Percentiles rank a stretch among this genome's conserved stretches.
phyloP scores from a whole-genome alignment of 305 asterid species.

The Fraxinus floribunda region DNA sequence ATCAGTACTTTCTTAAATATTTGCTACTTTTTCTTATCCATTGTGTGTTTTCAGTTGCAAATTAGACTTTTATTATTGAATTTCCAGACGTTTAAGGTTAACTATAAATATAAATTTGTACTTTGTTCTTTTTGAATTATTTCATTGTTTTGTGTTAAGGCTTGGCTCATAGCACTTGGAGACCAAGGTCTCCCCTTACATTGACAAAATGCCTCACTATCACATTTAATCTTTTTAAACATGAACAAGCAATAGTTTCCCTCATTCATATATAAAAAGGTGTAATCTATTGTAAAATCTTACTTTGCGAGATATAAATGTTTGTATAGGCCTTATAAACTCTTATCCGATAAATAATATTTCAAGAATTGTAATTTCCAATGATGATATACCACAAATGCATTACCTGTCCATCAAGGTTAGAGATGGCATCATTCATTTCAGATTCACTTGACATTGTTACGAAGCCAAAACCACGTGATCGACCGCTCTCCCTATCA shows the following conservation, averaged over 20 bases:
- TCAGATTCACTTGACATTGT: conserved; percentile 73
- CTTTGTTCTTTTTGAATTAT: neutral
- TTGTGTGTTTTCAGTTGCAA: neutral
- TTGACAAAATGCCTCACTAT: neutral
- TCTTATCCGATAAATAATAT: neutral
- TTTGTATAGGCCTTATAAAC: neutral
- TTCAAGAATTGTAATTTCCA: neutral
- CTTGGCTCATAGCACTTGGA: neutral
- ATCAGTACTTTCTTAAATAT: neutral
- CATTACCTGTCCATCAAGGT: conserved; percentile 83
- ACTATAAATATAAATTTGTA: neutral
- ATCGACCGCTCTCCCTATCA: conserved; percentile 78
- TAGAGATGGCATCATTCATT: conserved; percentile 76
- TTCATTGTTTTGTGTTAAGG: neutral
- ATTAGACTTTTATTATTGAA: neutral
- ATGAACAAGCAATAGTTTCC: neutral
- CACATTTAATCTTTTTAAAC: neutral
- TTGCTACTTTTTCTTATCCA: neutral
- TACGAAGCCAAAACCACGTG: conserved; percentile 95
- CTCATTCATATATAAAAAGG: neutral
- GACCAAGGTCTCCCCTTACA: neutral
- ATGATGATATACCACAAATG: neutral
- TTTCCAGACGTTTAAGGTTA: neutral
- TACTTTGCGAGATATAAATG: neutral
- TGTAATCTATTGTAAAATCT: neutral